Percentiles rank a stretch among this genome's conserved stretches.
phyloP scores from a whole-genome alignment of 73 alveolate species.

The Breviolum minutum region DNA sequence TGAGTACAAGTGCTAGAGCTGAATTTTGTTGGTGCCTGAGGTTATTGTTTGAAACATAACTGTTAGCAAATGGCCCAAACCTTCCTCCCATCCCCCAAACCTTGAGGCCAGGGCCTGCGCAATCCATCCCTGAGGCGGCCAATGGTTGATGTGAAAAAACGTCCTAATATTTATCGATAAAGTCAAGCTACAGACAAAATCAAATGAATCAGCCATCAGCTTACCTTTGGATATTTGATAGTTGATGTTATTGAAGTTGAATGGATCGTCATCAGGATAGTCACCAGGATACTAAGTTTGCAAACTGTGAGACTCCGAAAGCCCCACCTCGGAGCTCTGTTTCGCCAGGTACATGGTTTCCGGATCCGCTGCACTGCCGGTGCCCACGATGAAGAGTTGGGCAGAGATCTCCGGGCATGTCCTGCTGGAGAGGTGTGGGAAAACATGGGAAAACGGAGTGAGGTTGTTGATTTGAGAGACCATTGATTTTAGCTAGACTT shows the following conservation, averaged over 20 bases:
- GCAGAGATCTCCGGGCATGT: constrained; percentile 96
- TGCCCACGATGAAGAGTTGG: constrained; percentile 94
- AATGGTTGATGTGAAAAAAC: neutral
- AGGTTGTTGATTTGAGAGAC: neutral
- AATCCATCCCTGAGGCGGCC: constrained; percentile 36
- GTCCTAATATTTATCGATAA: neutral
- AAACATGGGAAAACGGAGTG: neutral
- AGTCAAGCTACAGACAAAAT: no score
- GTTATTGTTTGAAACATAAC: no score
- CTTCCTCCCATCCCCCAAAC: neutral
- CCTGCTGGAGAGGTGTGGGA: constrained; percentile 95
- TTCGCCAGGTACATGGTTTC: constrained; percentile 89
- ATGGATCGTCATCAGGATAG: no score
- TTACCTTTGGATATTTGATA: no score
- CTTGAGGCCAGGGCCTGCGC: constrained; percentile 63
- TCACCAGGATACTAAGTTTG: no score
- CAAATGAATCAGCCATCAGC: neutral
- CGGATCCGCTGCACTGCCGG: constrained; percentile 90
- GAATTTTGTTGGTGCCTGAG: constrained; percentile 35
- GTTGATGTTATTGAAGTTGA: no score
- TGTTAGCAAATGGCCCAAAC: no score
- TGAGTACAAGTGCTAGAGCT: constrained; percentile 59
- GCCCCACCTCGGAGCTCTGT: no score
- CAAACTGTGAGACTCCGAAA: no score
- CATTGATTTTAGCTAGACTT: no score